Percentiles rank a stretch among this genome's conserved stretches.
These are phyloP conservation scores for Trichocladium uniseriatum DNA, from an alignment of 495 filamentous ascomycete species.

Conservation along the genomic window DNA sequence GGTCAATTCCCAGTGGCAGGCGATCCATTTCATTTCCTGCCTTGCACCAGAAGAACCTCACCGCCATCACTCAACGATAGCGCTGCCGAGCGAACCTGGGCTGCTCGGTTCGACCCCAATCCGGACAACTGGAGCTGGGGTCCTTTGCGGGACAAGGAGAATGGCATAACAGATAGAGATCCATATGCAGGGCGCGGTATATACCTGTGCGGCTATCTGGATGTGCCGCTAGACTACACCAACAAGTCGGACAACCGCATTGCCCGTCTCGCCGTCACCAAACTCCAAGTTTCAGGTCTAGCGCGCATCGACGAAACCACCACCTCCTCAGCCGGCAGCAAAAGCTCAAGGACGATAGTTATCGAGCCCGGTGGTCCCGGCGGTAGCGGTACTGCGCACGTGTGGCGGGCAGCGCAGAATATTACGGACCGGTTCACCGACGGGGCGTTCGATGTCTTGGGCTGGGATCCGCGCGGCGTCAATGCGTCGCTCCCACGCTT, in stretches of 20 bases:
- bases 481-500: slow-evolving; percentile 41
- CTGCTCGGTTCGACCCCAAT: slow-evolving; percentile 32
- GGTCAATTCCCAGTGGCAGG: slow-evolving; percentile 30
- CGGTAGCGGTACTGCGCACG: slow-evolving; percentile 35
- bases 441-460: slow-evolving; percentile 40
- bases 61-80: slow-evolving; percentile 31
- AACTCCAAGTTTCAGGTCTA: slow-evolving; percentile 37
- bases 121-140: slow-evolving; percentile 39
- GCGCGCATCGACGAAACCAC: slow-evolving; percentile 12
- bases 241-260: slow-evolving; percentile 35
- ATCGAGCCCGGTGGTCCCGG: slow-evolving; percentile 41
- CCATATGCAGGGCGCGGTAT: slow-evolving; percentile 34
- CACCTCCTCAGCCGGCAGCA: slow-evolving; percentile 18
- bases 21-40: slow-evolving; percentile 36
- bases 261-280: slow-evolving; percentile 36
- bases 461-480: slow-evolving; percentile 50
- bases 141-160: slow-evolving; percentile 3
- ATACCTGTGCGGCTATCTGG: slow-evolving; percentile 38
- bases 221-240: slow-evolving; percentile 40
- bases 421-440: slow-evolving; percentile 32
- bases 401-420: slow-evolving; percentile 27
- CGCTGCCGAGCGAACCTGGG: slow-evolving; percentile 27
- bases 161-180: slow-evolving; percentile 4
- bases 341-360: slow-evolving; percentile 39
- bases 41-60: slow-evolving; percentile 33